phyloP scores from a whole-genome alignment of 1,139 yeast genomes.

The Spencermartinsiella ligniputridi region DNA sequence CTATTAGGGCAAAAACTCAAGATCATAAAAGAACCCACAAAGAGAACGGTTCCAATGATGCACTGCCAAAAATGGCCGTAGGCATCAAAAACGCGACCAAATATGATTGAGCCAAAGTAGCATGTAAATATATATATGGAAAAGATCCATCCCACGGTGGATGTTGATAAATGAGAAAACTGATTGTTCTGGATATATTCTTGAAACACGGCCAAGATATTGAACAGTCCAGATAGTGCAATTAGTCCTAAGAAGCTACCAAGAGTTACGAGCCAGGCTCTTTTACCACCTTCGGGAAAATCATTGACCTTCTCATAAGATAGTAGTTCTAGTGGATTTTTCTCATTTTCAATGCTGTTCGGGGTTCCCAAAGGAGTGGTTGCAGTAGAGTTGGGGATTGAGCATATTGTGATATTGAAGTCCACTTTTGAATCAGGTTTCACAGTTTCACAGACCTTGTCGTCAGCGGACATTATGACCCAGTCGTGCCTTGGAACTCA shows the following conservation, averaged over 20 bases:
- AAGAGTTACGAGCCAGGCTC: slow-evolving; percentile 52
- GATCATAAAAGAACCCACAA: slow-evolving; percentile 49
- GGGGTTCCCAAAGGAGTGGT: too few relatives aligned
- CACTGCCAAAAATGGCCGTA: slow-evolving; percentile 52
- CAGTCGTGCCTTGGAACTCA: too few relatives aligned
- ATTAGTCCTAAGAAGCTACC: slow-evolving; percentile 64
- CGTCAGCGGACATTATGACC: too few relatives aligned
- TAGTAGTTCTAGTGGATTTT: too few relatives aligned
- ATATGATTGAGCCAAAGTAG: slow-evolving; percentile 52
- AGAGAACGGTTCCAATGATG: slow-evolving; percentile 43
- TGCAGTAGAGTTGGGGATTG: too few relatives aligned
- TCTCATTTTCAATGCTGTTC: too few relatives aligned
- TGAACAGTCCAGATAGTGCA: slow-evolving; percentile 61
- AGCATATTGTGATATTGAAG: too few relatives aligned
- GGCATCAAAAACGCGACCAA: slow-evolving; percentile 60
- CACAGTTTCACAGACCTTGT: too few relatives aligned
- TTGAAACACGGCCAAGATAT: slow-evolving; percentile 67
- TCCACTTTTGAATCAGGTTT: too few relatives aligned
- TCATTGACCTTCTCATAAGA: too few relatives aligned
- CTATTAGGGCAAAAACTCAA: slow-evolving; percentile 50
- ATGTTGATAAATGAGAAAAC: slow-evolving; percentile 41
- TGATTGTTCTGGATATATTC: slow-evolving; percentile 58
- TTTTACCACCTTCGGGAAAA: slow-evolving; percentile 38
- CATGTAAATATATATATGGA: slow-evolving; percentile 54
- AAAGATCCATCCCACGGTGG: slow-evolving; percentile 64